Base-by-base conservation (phyloP, 148 eudicot species). In the Dysphania ambrosioides region DNA sequence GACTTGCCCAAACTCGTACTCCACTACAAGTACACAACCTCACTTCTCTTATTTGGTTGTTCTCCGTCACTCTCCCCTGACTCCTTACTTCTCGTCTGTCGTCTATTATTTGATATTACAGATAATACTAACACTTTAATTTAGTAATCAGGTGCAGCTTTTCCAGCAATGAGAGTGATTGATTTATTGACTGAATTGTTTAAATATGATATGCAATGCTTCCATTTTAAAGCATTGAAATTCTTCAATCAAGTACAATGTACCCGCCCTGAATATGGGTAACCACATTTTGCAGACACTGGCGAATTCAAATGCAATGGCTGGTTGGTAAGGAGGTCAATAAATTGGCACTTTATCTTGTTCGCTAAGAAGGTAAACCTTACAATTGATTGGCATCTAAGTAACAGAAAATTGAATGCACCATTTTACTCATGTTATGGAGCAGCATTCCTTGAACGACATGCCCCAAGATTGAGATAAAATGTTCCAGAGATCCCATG, bases 391-490 rank as follows among this genome's bases (percentile, higher is more conserved):
- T 23, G 62, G 53, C 38, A 30, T 61, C 36, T 61, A 61, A 16
- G 67, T 32, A 6, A 34, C 24, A 8, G 24, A 35, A 7, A 31
- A 63, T 19, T 63, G 21, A 63, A 63, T 34, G 30, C 62, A 58
- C 3, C 16, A 29, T 70, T 0, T 51, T 70, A 29, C 23, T 16
- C 38, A 53, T 71, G 63, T 71, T 57, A 71, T 71, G 74, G 74
- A 71, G 74, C 58, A 62, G 41, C 76, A 62, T 40, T 76, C 67
- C 32, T 47, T 30, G 59, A 68, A 18, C 15, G 10, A 53, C 58
- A 51, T 36, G 64, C 47, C 55, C 29, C 64, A 23, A 9, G 8
- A 7, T 61, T 61, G 38, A 61, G 36, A 61, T 31, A 4, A 15
- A 13, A 8, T 61, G 21, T 16, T 31, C 32, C 32, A 27, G 19